Percentiles rank a stretch among this genome's conserved stretches.
Evolutionary conservation across 2,329 filamentous ascomycete species (phyloP).

Genomic region (Talaromyces sp.): DNA sequence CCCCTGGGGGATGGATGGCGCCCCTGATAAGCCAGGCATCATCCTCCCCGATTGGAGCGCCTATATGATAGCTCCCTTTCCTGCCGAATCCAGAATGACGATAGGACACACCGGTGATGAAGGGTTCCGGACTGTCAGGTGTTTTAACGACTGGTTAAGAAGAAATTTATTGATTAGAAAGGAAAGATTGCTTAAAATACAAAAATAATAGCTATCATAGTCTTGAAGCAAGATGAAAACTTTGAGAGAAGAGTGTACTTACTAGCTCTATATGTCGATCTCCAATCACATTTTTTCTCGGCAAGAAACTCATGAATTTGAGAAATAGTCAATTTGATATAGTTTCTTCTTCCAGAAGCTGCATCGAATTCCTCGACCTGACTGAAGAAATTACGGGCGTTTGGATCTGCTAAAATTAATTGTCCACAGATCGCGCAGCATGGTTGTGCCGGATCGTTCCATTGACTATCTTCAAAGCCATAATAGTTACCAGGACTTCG

Average conservation of each 20-base stretch:
- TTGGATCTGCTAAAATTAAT: not conserved
- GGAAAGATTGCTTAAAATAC: not conserved
- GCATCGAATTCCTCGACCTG: not conserved
- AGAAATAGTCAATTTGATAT: not conserved
- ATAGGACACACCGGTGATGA: constrained; percentile 10
- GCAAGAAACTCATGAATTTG: not conserved
- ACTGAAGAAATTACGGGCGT: not conserved
- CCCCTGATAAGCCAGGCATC: not conserved
- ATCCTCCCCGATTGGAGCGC: not conserved
- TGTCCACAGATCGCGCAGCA: constrained; percentile 7
- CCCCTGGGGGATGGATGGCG: not conserved
- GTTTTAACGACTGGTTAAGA: not conserved
- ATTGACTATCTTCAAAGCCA: not conserved
- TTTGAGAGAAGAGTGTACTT: not conserved
- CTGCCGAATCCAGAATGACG: not conserved
- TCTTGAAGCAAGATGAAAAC: not conserved
- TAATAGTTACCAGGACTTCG: not conserved
- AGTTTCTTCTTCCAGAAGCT: not conserved
- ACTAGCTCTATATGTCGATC: constrained; percentile 15
- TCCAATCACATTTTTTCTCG: not conserved
- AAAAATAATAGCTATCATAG: not conserved
- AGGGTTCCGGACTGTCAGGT: not conserved
- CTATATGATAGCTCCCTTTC: not conserved
- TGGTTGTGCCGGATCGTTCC: not conserved
- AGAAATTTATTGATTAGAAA: not conserved